These are phyloP conservation scores for Cutaneotrichosporon dermatis DNA, from an alignment of 1,284 basidiomycete species.

Conservation along the genomic window DNA sequence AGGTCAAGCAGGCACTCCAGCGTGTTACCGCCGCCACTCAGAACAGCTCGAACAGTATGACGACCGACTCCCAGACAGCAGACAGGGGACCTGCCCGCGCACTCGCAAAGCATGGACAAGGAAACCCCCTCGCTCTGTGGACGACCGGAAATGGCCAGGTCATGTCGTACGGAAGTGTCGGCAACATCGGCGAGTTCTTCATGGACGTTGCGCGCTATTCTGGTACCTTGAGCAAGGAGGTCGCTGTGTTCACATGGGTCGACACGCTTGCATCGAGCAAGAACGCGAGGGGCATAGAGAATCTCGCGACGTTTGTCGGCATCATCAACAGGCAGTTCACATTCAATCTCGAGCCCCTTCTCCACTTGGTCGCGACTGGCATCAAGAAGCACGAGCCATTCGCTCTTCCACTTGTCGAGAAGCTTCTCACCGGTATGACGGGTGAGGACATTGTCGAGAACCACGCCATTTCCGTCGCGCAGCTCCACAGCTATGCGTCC, in stretches of 20 bases:
- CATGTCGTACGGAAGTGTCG: slow-evolving; percentile 94
- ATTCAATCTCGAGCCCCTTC: slow-evolving; percentile 74
- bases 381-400: slow-evolving; percentile 75
- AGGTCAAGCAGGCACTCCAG: slow-evolving; percentile 51
- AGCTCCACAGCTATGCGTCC: slow-evolving; percentile 83
- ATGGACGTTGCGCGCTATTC: slow-evolving; percentile 87
- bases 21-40: slow-evolving; percentile 43
- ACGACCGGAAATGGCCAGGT: slow-evolving; percentile 85
- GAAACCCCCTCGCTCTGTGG: slow-evolving; percentile 91
- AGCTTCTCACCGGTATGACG: slow-evolving; percentile 92
- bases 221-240: slow-evolving; percentile 88
- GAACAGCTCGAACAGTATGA: slow-evolving; percentile 12
- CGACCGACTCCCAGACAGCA: slow-evolving; percentile 12
- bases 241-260: slow-evolving; percentile 81
- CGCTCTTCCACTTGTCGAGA: slow-evolving; percentile 85
- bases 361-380: slow-evolving; percentile 89
- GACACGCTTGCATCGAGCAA: slow-evolving; percentile 77
- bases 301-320: slow-evolving; percentile 86
- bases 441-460: slow-evolving; percentile 86
- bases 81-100: slow-evolving; percentile 59
- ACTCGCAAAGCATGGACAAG: slow-evolving; percentile 90
- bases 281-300: slow-evolving; percentile 95
- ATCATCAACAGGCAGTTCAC: slow-evolving; percentile 81
- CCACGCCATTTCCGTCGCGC: slow-evolving; percentile 67
- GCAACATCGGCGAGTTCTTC: slow-evolving; percentile 86